A percentile compares a stretch with the other conserved stretches of the same genome.
phyloP scores from a whole-genome alignment of 2,329 filamentous ascomycete species.

The Ceratocystis huliohia region DNA sequence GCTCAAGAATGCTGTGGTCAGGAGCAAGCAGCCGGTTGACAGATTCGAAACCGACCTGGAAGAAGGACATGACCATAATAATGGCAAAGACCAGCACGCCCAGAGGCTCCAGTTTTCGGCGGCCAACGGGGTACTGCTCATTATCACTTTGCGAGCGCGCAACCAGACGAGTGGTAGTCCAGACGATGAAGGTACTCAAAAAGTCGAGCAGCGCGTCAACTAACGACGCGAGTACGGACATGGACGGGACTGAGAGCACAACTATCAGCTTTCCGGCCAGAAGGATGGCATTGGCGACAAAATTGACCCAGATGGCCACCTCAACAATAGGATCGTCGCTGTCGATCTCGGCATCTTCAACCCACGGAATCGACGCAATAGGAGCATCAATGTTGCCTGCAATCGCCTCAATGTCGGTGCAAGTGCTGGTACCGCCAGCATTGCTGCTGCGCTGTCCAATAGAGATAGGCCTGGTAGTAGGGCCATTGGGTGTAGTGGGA shows the following conservation, averaged over 20 bases:
- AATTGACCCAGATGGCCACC: slow-evolving; percentile 79
- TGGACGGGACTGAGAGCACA: slow-evolving; percentile 63
- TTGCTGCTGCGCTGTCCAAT: slow-evolving; percentile 29
- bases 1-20: slow-evolving; percentile 57
- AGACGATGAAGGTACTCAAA: slow-evolving; percentile 68
- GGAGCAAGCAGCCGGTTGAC: slow-evolving; percentile 47
- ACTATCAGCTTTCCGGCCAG: slow-evolving; percentile 66
- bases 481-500: slow-evolving; percentile 35
- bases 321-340: slow-evolving; percentile 64
- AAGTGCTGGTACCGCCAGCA: slow-evolving; percentile 27
- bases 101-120: slow-evolving; percentile 63
- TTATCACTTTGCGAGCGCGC: slow-evolving; percentile 52
- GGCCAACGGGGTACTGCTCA: slow-evolving; percentile 66
- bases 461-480: slow-evolving; percentile 23
- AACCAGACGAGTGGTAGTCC: slow-evolving; percentile 63
- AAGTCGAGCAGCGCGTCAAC: slow-evolving; percentile 74
- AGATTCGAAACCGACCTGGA: slow-evolving; percentile 62
- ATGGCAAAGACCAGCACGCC: slow-evolving; percentile 72
- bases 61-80: slow-evolving; percentile 77
- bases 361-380: slow-evolving; percentile 51
- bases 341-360: slow-evolving; percentile 60
- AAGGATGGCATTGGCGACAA: slow-evolving; percentile 62
- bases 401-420: slow-evolving; percentile 30
- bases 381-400: slow-evolving; percentile 30
- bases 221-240: slow-evolving; percentile 67